Percentiles rank a stretch among this genome's conserved stretches.
phyloP scores from a whole-genome alignment of 1,284 basidiomycete genomes.

The Mixia osmundae region DNA sequence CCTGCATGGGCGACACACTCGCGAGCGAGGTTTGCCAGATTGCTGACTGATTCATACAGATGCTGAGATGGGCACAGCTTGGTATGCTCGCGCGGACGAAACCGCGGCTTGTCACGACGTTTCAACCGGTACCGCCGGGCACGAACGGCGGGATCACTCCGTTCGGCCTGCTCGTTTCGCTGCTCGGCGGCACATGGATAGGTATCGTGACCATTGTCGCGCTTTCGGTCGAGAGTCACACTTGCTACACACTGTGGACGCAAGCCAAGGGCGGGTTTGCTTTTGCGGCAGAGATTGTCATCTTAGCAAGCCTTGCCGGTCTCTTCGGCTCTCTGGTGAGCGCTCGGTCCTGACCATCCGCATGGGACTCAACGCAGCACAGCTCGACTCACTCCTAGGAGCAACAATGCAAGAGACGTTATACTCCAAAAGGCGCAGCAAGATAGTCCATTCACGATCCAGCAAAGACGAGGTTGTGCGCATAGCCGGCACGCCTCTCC shows the following conservation, averaged over 20 bases:
- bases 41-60: neutral
- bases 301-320: slow-evolving; percentile 41
- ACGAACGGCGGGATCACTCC: slow-evolving; percentile 72
- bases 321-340: slow-evolving; percentile 48
- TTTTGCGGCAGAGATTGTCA: slow-evolving; percentile 27
- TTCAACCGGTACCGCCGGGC: slow-evolving; percentile 50
- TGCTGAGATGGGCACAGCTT: slow-evolving; percentile 23
- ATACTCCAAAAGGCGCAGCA: slow-evolving; percentile 38
- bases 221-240: slow-evolving; percentile 38
- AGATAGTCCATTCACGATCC: slow-evolving; percentile 33
- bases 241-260: slow-evolving; percentile 24
- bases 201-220: slow-evolving; percentile 36
- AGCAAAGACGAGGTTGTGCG: slow-evolving; percentile 26
- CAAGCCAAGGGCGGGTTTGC: slow-evolving; percentile 17
- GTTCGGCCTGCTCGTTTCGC: slow-evolving; percentile 47
- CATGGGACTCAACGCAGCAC: slow-evolving; percentile 1
- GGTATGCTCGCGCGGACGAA: slow-evolving; percentile 48
- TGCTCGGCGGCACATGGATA: slow-evolving; percentile 47
- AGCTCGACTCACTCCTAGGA: slow-evolving; percentile 66
- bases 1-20: slow-evolving; percentile 59
- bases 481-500: slow-evolving; percentile 28
- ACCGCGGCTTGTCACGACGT: slow-evolving; percentile 51
- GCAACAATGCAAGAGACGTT: slow-evolving; percentile 65
- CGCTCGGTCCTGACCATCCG: slow-evolving; percentile 7
- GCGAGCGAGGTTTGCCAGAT: slow-evolving; percentile 36